phyloP scores from a whole-genome alignment of 192 early-diverging fungal species.

The Coemansia sp. region DNA sequence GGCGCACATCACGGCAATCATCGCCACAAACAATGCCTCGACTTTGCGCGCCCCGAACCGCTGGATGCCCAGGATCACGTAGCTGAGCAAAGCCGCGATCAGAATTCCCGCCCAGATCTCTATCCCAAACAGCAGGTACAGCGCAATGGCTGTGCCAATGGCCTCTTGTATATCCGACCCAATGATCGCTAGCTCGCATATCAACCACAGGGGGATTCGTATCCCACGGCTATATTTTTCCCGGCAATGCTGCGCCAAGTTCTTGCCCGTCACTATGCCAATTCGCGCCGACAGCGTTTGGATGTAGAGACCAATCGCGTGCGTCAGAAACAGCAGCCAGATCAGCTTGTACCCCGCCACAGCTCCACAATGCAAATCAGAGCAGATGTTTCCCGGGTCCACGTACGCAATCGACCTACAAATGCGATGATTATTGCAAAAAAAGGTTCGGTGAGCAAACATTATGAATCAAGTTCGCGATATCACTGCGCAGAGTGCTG shows the following conservation, averaged over 20 bases:
- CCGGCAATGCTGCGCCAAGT: conserved; percentile 63
- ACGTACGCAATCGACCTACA: conserved; percentile 67
- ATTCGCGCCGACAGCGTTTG: conserved; percentile 65
- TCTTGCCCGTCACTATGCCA: conserved; percentile 67
- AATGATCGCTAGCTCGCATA: conserved; percentile 70
- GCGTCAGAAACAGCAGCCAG: conserved; percentile 68
- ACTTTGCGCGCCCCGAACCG: conserved; percentile 68
- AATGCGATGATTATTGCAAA: not conserved
- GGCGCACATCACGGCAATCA: conserved; percentile 72
- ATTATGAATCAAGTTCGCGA: not conserved
- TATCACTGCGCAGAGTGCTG: too few species aligned
- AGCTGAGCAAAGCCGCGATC: conserved; percentile 78
- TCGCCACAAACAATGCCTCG: conserved; percentile 71
- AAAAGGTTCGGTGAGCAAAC: not conserved
- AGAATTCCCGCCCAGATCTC: conserved; percentile 74
- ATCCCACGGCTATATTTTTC: conserved; percentile 45
- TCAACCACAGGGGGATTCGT: conserved; percentile 58
- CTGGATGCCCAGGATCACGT: conserved; percentile 71
- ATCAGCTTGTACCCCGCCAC: conserved; percentile 68
- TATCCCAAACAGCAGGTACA: conserved; percentile 75
- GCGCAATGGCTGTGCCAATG: conserved; percentile 88
- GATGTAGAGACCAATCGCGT: conserved; percentile 64
- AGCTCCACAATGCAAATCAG: conserved; percentile 72
- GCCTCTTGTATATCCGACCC: conserved; percentile 79
- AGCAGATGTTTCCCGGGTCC: conserved; percentile 72